phyloP scores from a whole-genome alignment of 768 basidiomycete species.

The Dioszegia aurantiaca region DNA sequence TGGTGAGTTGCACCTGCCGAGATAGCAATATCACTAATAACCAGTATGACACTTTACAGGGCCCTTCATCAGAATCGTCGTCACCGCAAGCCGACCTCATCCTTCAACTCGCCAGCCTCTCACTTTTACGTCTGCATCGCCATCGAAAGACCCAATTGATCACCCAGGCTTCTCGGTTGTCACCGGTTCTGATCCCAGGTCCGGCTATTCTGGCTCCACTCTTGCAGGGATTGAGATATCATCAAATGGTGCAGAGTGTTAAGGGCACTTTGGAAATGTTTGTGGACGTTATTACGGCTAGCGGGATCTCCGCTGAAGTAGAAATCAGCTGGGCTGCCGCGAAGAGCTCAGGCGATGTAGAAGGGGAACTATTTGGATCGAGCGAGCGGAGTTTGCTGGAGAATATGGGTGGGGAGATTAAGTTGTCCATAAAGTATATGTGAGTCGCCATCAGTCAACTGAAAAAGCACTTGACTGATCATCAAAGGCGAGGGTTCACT shows the following conservation, averaged over 20 bases:
- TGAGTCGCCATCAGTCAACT: too few species aligned
- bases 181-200: background rate
- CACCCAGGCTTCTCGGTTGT: conserved; percentile 4
- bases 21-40: background rate
- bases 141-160: conserved; percentile 24
- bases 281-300: conserved; percentile 11
- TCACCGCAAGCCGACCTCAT: conserved; percentile 31
- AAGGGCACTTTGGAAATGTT: conserved; percentile 21
- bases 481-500: conserved; percentile 17
- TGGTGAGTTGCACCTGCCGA: conserved; percentile 25
- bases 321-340: background rate
- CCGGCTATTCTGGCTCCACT: conserved; percentile 30
- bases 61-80: background rate
- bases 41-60: conserved; percentile 23
- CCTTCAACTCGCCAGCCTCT: conserved; percentile 22
- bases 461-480: too few species aligned
- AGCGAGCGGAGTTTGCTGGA: background rate
- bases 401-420: conserved; percentile 10
- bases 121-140: conserved; percentile 30
- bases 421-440: conserved; percentile 15
- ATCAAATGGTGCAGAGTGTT: conserved; percentile 10
- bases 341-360: background rate
- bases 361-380: too few species aligned
- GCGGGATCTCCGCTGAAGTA: conserved; percentile 16
- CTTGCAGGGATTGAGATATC: conserved; percentile 29